Evolutionary conservation across 2,329 filamentous ascomycete species (phyloP).

Genomic region (Calonectria pseudoturangicola): DNA sequence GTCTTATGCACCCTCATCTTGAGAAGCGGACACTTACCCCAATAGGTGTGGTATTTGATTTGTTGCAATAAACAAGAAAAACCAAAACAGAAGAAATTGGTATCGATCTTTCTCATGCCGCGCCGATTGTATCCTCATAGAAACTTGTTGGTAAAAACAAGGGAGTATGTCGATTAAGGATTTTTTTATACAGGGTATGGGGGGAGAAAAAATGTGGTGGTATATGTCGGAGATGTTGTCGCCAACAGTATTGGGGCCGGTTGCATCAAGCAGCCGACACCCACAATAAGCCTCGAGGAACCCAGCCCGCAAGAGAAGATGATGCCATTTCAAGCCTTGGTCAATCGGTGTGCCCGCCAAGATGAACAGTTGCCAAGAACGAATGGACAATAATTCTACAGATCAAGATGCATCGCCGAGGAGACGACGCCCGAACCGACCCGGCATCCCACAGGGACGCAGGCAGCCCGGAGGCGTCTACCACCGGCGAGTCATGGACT

Average conservation of each 20-base stretch:
- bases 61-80: slow-evolving; percentile 55
- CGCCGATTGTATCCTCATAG: slow-evolving; percentile 61
- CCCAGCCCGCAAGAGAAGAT: slow-evolving; percentile 62
- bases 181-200: slow-evolving; percentile 68
- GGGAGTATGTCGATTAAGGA: slow-evolving; percentile 67
- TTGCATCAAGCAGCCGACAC: slow-evolving; percentile 53
- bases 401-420: slow-evolving; percentile 59
- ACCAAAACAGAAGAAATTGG: slow-evolving; percentile 63
- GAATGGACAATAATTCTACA: slow-evolving; percentile 62
- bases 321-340: slow-evolving; percentile 63
- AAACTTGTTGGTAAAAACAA: slow-evolving; percentile 56
- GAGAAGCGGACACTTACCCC: slow-evolving; percentile 57
- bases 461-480: slow-evolving; percentile 60
- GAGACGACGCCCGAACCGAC: slow-evolving; percentile 60
- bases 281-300: slow-evolving; percentile 59
- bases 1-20: slow-evolving; percentile 62
- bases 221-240: slow-evolving; percentile 52
- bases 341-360: slow-evolving; percentile 68
- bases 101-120: slow-evolving; percentile 68
- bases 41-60: slow-evolving; percentile 52
- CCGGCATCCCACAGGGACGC: slow-evolving; percentile 59
- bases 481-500: slow-evolving; percentile 72
- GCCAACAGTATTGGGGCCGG: slow-evolving; percentile 54
- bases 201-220: slow-evolving; percentile 45
- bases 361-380: slow-evolving; percentile 67